Conservation (phyloP, 805 yeast genomes). For the Hanseniaspora taiwanica region DNA sequence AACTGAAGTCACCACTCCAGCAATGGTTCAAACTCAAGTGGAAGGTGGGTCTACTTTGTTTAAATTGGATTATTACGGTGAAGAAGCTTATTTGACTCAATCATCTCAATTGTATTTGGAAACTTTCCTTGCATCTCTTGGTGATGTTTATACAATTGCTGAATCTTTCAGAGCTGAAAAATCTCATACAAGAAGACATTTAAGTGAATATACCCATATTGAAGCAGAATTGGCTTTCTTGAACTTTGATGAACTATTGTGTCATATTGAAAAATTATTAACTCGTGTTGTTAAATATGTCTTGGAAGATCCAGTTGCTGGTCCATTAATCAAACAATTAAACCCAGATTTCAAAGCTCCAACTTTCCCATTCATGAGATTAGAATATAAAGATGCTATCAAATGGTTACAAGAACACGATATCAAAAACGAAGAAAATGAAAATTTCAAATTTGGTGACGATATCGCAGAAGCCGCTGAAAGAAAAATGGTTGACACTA, state of each 20-base stretch:
- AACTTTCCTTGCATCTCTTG: constrained; percentile 89
- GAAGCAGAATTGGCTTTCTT: constrained; percentile 90
- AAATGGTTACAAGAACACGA: constrained; percentile 95
- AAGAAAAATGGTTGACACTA: constrained; percentile 93
- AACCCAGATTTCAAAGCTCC: constrained; percentile 89
- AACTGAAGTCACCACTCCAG: constrained; percentile 94
- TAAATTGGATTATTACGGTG: constrained; percentile 88
- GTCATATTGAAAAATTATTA: constrained; percentile 73
- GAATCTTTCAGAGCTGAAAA: constrained; percentile 99
- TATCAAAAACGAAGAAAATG: constrained; percentile 88
- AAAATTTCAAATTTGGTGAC: constrained; percentile 89
- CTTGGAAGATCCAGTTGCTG: constrained; percentile 82
- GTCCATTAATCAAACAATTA: constrained; percentile 78
- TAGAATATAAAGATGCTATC: constrained; percentile 82
- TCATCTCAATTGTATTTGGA: constrained; percentile 94
- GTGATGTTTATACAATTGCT: constrained; percentile 94
- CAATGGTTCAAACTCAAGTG: constrained; percentile 99
- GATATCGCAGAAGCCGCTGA: constrained; percentile 99
- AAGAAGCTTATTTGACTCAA: constrained; percentile 92
- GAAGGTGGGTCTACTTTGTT: constrained; percentile 98
- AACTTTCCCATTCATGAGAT: constrained; percentile 72
- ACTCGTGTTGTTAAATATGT: constrained; percentile 59
- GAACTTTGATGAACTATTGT: constrained; percentile 71
- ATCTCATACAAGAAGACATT: constrained; percentile 96
- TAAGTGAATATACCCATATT: constrained; percentile 92